Base-by-base conservation (phyloP, 192 early-diverging fungal species). In the Dimargaris xerosporica region DNA sequence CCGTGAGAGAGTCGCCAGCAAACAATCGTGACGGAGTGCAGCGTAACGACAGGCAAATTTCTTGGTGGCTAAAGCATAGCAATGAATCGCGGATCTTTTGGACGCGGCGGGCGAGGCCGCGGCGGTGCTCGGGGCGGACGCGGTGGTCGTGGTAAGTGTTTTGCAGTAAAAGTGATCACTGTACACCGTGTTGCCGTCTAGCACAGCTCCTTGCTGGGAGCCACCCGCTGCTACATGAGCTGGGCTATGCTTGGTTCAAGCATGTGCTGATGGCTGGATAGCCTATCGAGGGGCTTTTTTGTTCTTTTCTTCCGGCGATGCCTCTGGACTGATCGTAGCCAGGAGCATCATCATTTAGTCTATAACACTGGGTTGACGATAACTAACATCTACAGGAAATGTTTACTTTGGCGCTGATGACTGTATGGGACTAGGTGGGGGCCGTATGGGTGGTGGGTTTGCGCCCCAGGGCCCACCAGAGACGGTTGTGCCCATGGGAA, bases 401-500 rank as follows among this genome's bases (percentile, higher is more conserved):
- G 62, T n/a, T 41, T 28, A 2, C 23, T 28, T 2, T 6, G 9
- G 19, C 56, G 16, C 19, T 25, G 63, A 60, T 39, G 61, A 51
- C 21, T 47, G 44, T 39, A 45, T 63, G 17, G 64, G 74, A 26
- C 71, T 77, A 34, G 79, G 79, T 19, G 77, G 78, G 66, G 29
- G 54, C 69, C 39, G 71, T 78, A 44, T 76, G 21, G 70, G 74
- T 69, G 65, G 64, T 61, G 66, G 72, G 45, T 74, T 68, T 26
- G 78, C 77, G 34, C 76, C 76, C 21, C 78, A 71, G 58, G 85
- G 90, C 28, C 90, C 90, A 15, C 90, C 90, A 25, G 88, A 89
- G 66, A 72, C 71, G 31, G 87, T 92, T 60, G 69, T 83, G 29
- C 82, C 85, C 62, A 85, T 96, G 77, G 96, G 96, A 46, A 65